Evolutionary conservation across 805 yeast genomes (phyloP), one percentile per base, ranked within the genome.

Genomic region (Candida tallmaniae): DNA sequence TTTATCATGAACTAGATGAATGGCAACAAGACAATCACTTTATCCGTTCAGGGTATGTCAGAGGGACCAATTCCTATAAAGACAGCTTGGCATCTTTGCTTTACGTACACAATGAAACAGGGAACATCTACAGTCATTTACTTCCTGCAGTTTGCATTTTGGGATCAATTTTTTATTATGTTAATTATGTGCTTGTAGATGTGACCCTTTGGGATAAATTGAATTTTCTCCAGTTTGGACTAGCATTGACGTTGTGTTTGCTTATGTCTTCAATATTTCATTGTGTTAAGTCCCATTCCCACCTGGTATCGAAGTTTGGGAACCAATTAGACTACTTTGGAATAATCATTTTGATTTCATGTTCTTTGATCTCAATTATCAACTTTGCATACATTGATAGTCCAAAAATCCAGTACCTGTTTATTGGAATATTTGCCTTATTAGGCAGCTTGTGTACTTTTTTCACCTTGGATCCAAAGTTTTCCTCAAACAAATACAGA

Each of bases 11-110:
- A 43, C 52, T 83, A 18, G 83, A 79, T 16, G 71, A 60, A 11
- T 83, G 93, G 93, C 88, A 81, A 50, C 65, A 72, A 39, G 93
- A 83, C 50, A 83, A 83, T 52, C 82, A 78, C 44, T 78, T 56
- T 50, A 83, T 83, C 29, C 51, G 62, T 26, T 61, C 76, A 0
- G 87, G 87, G 4, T 83, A 83, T 47, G 80, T 83, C 13, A 67
- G 64, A 22, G 77, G 73, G 35, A 74, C 84, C 1, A 45, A 54
- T 22, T 73, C 81, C 20, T 69, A 58, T 41, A 32, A 37, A 27
- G 57, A 54, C 31, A 76, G 83, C 38, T 37, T 77, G 12, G 44
- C 59, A 25, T 72, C 83, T 2, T 52, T 82, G 29, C 44, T 63
- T 6, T 76, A 73, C 44, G 43, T 78, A 27, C 87, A 83, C 56